Base-by-base conservation (phyloP, 208 protist species). In the Trypanosoma boissoni region DNA sequence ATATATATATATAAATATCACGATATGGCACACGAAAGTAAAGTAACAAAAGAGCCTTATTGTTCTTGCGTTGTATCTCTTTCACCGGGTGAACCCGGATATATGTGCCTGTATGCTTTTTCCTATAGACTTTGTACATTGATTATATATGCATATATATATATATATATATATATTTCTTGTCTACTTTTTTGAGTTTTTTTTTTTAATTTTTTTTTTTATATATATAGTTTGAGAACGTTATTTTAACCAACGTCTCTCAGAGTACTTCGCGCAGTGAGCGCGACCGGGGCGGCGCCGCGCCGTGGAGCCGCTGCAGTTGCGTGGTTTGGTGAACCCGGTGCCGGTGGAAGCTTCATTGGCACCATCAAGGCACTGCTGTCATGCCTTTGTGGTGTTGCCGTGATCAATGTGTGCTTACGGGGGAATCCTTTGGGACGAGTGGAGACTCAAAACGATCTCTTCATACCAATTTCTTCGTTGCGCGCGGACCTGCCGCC, bases 401-500 rank as follows among this genome's bases (percentile, higher is more conserved):
- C 62, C 14, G 58, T 76, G 10, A 74, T 94, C 7, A 94, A 94
- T 44, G 39, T 85, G 12, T 75, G 80, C 5, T 80, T 46, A 14
- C 73, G 87, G 8, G 87, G 87, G 7, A 91, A 91, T 62, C 29
- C 76, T 3, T 58, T 77, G 66, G 87, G 87, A n/a, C 44, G 71
- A 21, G 76, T 53, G 12, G 28, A 58, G 2, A 70, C 51, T n/a
- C 72, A 86, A 51, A 75, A 76, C 48, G 73, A 94, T 37, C n/a
- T 70, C 44, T 70, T 61, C 52, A 58, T 67, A 36, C 65, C 66
- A 8, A 8, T 64, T n/a, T 6, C 42, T 31, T 16, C 24, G n/a
- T 24, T 66, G 2, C 45, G 41, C 9, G 24, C 45, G 24, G 37
- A 27, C 32, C 32, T 76, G 46, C 65, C 46, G 1, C 52, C 49